A percentile compares a stretch with the other conserved stretches of the same genome.
Evolutionary conservation across 139 green algal species (phyloP).

Genomic region (Picochlorum sp.): DNA sequence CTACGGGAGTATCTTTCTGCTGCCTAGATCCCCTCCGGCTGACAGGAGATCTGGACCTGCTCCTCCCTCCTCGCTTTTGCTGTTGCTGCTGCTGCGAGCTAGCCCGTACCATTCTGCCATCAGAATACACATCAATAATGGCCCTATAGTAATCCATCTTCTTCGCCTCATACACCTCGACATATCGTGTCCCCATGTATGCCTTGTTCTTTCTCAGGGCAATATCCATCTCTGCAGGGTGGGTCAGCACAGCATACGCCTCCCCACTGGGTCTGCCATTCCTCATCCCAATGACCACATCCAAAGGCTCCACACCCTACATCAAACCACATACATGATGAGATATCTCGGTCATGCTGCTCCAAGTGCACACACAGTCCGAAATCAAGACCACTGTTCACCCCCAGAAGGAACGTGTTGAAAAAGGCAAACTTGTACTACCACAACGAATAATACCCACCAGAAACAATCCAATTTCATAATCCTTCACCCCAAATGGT

Average conservation of each 20-base stretch:
- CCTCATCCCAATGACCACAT: constrained; percentile 59
- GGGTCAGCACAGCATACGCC: constrained; percentile 59
- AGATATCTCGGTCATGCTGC: too few relatives aligned
- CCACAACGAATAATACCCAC: constrained; percentile 31
- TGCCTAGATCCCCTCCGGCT: not conserved
- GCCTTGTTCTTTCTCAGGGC: constrained; percentile 60
- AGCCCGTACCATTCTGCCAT: constrained; percentile 6
- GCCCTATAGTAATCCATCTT: constrained; percentile 68
- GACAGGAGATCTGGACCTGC: not conserved
- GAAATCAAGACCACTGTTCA: not conserved
- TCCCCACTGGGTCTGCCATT: constrained; percentile 63
- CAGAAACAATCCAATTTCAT: constrained; percentile 69
- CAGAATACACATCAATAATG: constrained; percentile 25
- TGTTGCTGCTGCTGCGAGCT: not conserved
- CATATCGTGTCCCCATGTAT: constrained; percentile 71
- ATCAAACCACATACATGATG: not conserved
- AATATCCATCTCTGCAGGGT: constrained; percentile 49
- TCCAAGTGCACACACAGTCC: not conserved
- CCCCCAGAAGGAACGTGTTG: not conserved
- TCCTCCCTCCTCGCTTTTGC: not conserved
- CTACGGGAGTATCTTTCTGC: not conserved
- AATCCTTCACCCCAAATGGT: constrained; percentile 65
- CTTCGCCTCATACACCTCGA: constrained; percentile 69
- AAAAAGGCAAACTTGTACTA: not conserved
- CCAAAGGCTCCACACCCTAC: constrained; percentile 62